Evolutionary conservation across 2,329 filamentous ascomycete genomes (phyloP).

Genomic region (Fusarium tuaranense): DNA sequence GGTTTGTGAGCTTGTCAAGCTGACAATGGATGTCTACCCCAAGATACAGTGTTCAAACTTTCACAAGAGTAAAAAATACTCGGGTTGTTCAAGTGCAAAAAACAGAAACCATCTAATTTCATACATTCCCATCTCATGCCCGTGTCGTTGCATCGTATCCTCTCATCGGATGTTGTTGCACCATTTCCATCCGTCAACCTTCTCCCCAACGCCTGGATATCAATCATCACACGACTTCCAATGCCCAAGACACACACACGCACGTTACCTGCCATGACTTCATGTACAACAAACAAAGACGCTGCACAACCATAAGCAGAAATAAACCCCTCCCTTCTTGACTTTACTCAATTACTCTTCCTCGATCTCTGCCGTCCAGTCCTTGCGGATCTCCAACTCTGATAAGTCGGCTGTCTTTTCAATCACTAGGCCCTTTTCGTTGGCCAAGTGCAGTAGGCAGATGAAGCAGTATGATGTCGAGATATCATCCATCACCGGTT

Average conservation of each 20-base stretch:
- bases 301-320: conserved; percentile 1
- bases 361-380: conserved; percentile 69
- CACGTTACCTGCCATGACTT: neutral
- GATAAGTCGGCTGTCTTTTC: conserved; percentile 69
- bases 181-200: conserved; percentile 12
- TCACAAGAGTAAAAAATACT: neutral
- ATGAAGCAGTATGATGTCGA: conserved; percentile 96
- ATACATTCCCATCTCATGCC: conserved; percentile 2
- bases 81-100: neutral
- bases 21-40: neutral
- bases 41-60: neutral
- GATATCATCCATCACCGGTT: conserved; percentile 90
- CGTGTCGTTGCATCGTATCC: conserved; percentile 30
- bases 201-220: conserved; percentile 39
- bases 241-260: conserved; percentile 4
- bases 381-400: conserved; percentile 72
- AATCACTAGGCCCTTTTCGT: conserved; percentile 89
- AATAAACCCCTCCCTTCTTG: neutral
- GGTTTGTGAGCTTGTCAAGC: neutral
- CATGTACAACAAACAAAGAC: conserved; percentile 17
- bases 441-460: conserved; percentile 88
- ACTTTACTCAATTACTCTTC: conserved; percentile 48
- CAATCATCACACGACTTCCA: conserved; percentile 33
- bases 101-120: conserved; percentile 1
- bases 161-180: conserved; percentile 24